Conservation (phyloP, 805 yeast species). For the Tetrapisispora namnaoensis region DNA sequence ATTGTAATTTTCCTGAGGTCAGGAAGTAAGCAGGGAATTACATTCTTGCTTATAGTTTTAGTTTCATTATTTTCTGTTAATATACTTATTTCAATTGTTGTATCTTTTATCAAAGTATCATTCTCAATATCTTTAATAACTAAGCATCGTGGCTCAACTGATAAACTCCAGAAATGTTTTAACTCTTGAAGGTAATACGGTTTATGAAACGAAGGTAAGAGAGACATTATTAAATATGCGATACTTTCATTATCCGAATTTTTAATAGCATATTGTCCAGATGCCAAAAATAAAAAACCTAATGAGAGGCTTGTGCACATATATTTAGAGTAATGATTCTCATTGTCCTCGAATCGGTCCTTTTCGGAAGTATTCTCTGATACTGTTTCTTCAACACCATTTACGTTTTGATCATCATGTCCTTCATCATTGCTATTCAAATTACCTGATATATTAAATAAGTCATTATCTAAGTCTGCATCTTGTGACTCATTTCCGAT, state of each 20-base stretch:
- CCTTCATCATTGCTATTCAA: slow-evolving; percentile 1
- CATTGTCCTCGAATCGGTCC: slow-evolving; percentile 20
- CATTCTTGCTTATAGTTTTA: slow-evolving; percentile 10
- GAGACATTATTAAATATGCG: slow-evolving; percentile 48
- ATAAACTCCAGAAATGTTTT: slow-evolving; percentile 82
- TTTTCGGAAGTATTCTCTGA: neutral
- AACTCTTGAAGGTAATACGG: slow-evolving; percentile 67
- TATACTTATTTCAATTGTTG: slow-evolving; percentile 32
- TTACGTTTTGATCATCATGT: neutral
- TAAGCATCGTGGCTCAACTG: slow-evolving; percentile 75
- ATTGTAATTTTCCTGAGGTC: slow-evolving; percentile 39
- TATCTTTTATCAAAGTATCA: slow-evolving; percentile 39
- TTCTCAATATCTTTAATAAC: slow-evolving; percentile 61
- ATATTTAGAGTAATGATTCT: slow-evolving; percentile 53
- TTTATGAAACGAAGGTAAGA: slow-evolving; percentile 46
- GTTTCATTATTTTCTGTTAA: slow-evolving; percentile 32
- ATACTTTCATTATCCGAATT: slow-evolving; percentile 38
- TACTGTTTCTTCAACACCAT: neutral
- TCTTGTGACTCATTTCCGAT: neutral
- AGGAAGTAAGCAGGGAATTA: slow-evolving; percentile 66
- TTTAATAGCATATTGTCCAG: slow-evolving; percentile 80
- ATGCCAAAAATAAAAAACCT: slow-evolving; percentile 84
- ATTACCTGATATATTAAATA: neutral
- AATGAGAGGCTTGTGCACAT: slow-evolving; percentile 73
- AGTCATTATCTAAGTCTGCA: neutral